Evolutionary conservation across 2,329 filamentous ascomycete species (phyloP), one percentile per base, ranked within the genome.

Genomic region (Davidsoniella neocaledoniae): DNA sequence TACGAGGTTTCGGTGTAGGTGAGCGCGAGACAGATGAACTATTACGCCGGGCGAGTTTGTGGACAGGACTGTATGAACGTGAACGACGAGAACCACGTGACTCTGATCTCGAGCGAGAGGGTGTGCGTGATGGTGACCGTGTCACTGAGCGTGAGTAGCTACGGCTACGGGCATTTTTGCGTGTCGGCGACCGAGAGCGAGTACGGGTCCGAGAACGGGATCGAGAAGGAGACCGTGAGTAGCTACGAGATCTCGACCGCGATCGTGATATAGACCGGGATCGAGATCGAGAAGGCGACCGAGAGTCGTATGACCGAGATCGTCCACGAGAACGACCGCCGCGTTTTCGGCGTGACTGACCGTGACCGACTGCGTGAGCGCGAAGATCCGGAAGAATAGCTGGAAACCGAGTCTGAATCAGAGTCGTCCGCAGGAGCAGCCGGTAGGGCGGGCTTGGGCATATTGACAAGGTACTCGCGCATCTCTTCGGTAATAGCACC

Each of bases 401-500:
- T 86, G 7, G 81, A 86, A 8, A 79, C 77, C 0, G 81, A 86
- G 43, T 84, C 81, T 0, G 79, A 79, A 54, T 81, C 79, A 0
- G 79, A 81, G 45, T 77, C 71, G 33, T 69, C 69, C 1, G 70
- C 68, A 19, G 77, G 71, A 1, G 84, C 68, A 1, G 86, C 78
- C 5, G 84, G 83, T 21, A 84, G 68, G 1, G 83, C 74, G 2
- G 88, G 87, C 61, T 93, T 91, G 10, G 88, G 88, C 65, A 93
- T 77, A 60, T 87, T 94, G 62, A 88, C 83, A 51, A 98, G 73
- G 61, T 82, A 79, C 59, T 93, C 86, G 63, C 91, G 81, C 86
- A 95, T 94, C 56, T 87, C 84, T 62, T 98, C 91, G 2, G 91
- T 98, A 54, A 98, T 73, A 21, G 77, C 79, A 61, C 91, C 91